Percentiles rank a stretch among this genome's conserved stretches.
phyloP scores from a whole-genome alignment of 2,329 filamentous ascomycete species.

The Fusarium sp. region DNA sequence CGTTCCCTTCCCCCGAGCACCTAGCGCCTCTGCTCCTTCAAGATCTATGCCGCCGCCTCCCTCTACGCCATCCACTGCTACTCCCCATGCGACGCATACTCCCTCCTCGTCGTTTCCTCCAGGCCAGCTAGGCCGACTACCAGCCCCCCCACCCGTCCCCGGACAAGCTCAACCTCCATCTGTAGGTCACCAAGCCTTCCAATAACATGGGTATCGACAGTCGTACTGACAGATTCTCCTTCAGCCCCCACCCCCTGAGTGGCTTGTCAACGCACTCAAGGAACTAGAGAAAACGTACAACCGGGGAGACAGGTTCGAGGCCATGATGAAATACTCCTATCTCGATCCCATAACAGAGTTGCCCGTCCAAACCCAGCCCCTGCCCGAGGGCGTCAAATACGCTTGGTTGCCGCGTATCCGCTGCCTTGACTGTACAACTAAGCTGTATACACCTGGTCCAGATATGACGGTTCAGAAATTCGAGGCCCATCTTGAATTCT shows the following conservation, averaged over 20 bases:
- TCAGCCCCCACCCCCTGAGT: slow-evolving; percentile 87
- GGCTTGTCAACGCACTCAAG: slow-evolving; percentile 83
- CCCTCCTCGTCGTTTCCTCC: slow-evolving; percentile 61
- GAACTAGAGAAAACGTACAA: slow-evolving; percentile 80
- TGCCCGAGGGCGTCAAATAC: slow-evolving; percentile 77
- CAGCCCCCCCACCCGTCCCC: slow-evolving; percentile 74
- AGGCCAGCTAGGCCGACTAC: slow-evolving; percentile 76
- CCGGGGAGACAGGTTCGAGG: slow-evolving; percentile 84
- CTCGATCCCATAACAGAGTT: slow-evolving; percentile 80
- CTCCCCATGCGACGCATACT: slow-evolving; percentile 55
- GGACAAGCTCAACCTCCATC: slow-evolving; percentile 68
- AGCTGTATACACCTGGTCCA: slow-evolving; percentile 92
- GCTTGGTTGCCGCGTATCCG: slow-evolving; percentile 91
- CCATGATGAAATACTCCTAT: slow-evolving; percentile 90
- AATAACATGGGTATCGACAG: slow-evolving; percentile 15
- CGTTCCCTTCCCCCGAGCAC: slow-evolving; percentile 52
- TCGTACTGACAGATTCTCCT: slow-evolving; percentile 39
- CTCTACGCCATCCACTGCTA: slow-evolving; percentile 57
- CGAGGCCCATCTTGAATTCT: slow-evolving; percentile 91
- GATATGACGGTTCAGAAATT: slow-evolving; percentile 91
- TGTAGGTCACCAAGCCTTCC: slow-evolving; percentile 66
- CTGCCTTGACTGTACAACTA: slow-evolving; percentile 93
- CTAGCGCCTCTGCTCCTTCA: slow-evolving; percentile 51
- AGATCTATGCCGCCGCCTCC: slow-evolving; percentile 57
- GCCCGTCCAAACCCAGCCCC: slow-evolving; percentile 70